Base-by-base conservation (phyloP, 2,329 filamentous ascomycete genomes). In the Apiospora koreana region DNA sequence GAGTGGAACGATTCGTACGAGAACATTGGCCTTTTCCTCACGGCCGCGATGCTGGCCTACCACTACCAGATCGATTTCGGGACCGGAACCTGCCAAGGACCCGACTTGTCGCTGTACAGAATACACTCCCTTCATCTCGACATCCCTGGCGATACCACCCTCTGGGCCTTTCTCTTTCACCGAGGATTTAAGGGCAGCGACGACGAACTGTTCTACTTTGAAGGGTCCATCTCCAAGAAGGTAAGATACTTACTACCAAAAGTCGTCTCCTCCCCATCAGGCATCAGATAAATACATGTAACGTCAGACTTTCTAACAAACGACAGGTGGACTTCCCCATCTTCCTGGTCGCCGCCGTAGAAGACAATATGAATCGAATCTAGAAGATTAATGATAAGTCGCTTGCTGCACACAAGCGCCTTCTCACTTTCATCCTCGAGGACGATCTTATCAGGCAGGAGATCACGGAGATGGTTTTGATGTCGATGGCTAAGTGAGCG, bases 401-500 rank as follows among this genome's bases (percentile, higher is more conserved):
- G 3, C 48, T 50, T 50, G 48, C 48, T 16, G 48, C 48, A 2
- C 48, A 50, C 4, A 50, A 50, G 23, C 12, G 28, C 1, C 23
- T 50, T 1, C 48, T 50, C 10, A 12, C 2, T 1, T 50, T 14
- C 12, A 50, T 50, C 48, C 12, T 50, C 4, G 12, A 50, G 10
- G 48, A 28, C 10, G 23, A 28, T 6, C 12, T 50, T 6, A 50
- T 50, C 48, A 50, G 48, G 10, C n/a, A 50, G 25, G 23, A 28
- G 23, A 50, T 50, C 10, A 28, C 23, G 3, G 48, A 50, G 48
- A n/a, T 16, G 10, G 23, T 50, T 16, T 9, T 50, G 23, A 12
- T 28, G 4, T 50, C 46, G 46, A 50, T 50, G 10, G 23, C 8
- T 0, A 50, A 50, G 46, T 25, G 81, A 82, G 12, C 79, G 86